phyloP scores from a whole-genome alignment of 176 grass and related monocot genomes.

The Cymbopogon citratus region DNA sequence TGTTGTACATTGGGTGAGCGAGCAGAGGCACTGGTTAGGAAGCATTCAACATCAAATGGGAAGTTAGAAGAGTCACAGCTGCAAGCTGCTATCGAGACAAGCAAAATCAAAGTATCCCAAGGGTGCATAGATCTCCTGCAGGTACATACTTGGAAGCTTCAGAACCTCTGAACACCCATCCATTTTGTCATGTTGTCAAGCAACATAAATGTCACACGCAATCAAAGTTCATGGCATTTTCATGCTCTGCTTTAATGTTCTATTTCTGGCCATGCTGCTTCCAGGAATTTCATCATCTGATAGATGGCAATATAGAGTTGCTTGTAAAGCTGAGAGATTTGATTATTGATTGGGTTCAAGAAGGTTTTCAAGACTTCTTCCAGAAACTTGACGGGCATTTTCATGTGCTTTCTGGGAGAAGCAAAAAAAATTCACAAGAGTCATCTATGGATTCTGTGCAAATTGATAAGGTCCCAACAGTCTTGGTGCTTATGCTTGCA shows the following conservation, averaged over 20 bases:
- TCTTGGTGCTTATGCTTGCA: conserved; percentile 71
- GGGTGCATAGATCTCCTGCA: conserved; percentile 88
- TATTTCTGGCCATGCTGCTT: conserved; percentile 29
- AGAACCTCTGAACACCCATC: background rate
- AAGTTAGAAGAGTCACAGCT: conserved; percentile 54
- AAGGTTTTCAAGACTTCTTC: conserved; percentile 99
- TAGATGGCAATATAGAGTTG: conserved; percentile 82
- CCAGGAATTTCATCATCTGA: conserved; percentile 83
- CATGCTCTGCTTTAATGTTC: conserved; percentile 21
- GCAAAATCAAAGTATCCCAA: conserved; percentile 74
- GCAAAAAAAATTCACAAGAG: conserved; percentile 42
- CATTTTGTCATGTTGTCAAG: conserved; percentile 11
- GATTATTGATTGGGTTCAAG: conserved; percentile 99
- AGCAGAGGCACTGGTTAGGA: conserved; percentile 66
- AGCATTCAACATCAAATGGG: conserved; percentile 41
- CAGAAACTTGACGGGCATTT: conserved; percentile 80
- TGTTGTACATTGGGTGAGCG: conserved; percentile 33
- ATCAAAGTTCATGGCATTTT: conserved; percentile 12
- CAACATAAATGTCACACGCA: conserved; percentile 10
- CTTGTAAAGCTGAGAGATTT: conserved; percentile 80
- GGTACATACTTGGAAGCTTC: conserved; percentile 41
- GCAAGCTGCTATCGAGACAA: conserved; percentile 68
- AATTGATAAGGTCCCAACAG: conserved; percentile 70
- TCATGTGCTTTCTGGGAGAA: conserved; percentile 82
- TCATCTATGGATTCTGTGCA: conserved; percentile 41